These are phyloP conservation scores for Aspergillus nidulans DNA, from an alignment of 495 filamentous ascomycete genomes.

Conservation along the genomic window DNA sequence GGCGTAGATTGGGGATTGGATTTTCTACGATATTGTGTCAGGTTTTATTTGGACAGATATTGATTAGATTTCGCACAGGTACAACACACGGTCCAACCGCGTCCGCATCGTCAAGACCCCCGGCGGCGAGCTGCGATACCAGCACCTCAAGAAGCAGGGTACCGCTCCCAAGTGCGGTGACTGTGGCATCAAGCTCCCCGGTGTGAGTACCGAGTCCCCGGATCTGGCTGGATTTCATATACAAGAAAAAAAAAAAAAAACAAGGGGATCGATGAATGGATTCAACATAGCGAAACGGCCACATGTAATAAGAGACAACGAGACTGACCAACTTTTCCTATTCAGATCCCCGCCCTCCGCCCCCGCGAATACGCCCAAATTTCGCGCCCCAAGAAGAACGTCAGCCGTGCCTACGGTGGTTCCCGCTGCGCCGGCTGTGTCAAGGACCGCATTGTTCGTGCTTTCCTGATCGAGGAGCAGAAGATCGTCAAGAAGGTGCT, in stretches of 20 bases:
- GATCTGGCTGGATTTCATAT: slow-evolving; percentile 1
- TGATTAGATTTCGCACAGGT: slow-evolving; percentile 51
- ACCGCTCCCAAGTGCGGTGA: slow-evolving; percentile 98
- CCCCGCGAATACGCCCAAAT: slow-evolving; percentile 95
- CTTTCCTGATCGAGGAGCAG: slow-evolving; percentile 99
- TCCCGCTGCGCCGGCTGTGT: slow-evolving; percentile 98
- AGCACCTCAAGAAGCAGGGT: slow-evolving; percentile 98
- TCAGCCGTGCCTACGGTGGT: slow-evolving; percentile 96
- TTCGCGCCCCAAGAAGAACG: slow-evolving; percentile 97
- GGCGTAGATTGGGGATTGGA: slow-evolving; percentile 4
- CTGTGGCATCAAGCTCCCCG: slow-evolving; percentile 91
- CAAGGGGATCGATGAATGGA: background rate
- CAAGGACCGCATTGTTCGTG: slow-evolving; percentile 92
- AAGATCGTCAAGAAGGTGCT: slow-evolving; percentile 99
- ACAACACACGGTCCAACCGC: slow-evolving; percentile 97
- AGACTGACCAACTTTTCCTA: slow-evolving; percentile 15
- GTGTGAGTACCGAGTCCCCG: slow-evolving; percentile 60
- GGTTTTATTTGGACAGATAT: slow-evolving; percentile 22
- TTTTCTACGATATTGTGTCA: background rate
- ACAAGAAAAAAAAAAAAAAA: background rate
- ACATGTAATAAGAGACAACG: slow-evolving; percentile 37
- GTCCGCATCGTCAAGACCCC: slow-evolving; percentile 95
- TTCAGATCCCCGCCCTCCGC: slow-evolving; percentile 89
- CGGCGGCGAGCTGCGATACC: slow-evolving; percentile 86
- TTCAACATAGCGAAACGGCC: background rate